A percentile compares a stretch with the other conserved stretches of the same genome.
These are phyloP conservation scores for Globisporangium irregulare DNA, from an alignment of 352 stramenopile species.

Conservation along the genomic window DNA sequence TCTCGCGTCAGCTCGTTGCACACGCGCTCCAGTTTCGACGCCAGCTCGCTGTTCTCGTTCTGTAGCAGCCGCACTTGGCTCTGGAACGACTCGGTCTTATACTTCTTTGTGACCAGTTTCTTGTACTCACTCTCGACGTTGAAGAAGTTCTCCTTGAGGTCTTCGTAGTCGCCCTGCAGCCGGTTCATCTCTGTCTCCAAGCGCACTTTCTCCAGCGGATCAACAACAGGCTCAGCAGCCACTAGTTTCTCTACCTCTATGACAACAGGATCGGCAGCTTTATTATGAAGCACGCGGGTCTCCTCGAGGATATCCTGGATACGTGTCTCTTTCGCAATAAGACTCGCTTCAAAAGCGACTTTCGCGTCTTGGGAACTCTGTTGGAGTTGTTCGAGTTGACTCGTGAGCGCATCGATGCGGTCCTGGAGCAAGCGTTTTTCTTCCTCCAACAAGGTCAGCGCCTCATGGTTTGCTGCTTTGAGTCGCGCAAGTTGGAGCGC, in stretches of 20 bases:
- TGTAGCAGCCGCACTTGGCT: slow-evolving; percentile 61
- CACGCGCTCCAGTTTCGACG: slow-evolving; percentile 33
- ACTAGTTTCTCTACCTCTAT: slow-evolving; percentile 10
- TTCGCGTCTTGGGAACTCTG: background rate
- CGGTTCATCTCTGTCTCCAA: slow-evolving; percentile 29
- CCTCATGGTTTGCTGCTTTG: slow-evolving; percentile 58
- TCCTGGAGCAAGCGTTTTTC: slow-evolving; percentile 52
- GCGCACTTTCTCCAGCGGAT: background rate
- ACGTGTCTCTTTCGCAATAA: slow-evolving; percentile 14
- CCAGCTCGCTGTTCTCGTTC: slow-evolving; percentile 62
- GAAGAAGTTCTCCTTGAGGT: slow-evolving; percentile 24
- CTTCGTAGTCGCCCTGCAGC: slow-evolving; percentile 26
- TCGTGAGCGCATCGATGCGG: slow-evolving; percentile 19
- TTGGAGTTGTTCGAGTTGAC: slow-evolving; percentile 12
- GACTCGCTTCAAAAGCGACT: slow-evolving; percentile 18
- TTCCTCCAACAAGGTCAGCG: slow-evolving; percentile 49
- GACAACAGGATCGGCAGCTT: slow-evolving; percentile 3
- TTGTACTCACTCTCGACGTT: slow-evolving; percentile 46
- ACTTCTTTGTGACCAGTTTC: slow-evolving; percentile 58
- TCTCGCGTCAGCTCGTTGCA: slow-evolving; percentile 38
- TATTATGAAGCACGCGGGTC: slow-evolving; percentile 20
- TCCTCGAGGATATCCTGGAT: slow-evolving; percentile 32
- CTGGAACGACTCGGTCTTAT: slow-evolving; percentile 78
- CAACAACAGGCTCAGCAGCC: slow-evolving; percentile 9
- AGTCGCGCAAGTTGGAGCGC: slow-evolving; percentile 62